Conservation (phyloP, 2,329 filamentous ascomycete genomes). For the Colletotrichum echinochloae region DNA sequence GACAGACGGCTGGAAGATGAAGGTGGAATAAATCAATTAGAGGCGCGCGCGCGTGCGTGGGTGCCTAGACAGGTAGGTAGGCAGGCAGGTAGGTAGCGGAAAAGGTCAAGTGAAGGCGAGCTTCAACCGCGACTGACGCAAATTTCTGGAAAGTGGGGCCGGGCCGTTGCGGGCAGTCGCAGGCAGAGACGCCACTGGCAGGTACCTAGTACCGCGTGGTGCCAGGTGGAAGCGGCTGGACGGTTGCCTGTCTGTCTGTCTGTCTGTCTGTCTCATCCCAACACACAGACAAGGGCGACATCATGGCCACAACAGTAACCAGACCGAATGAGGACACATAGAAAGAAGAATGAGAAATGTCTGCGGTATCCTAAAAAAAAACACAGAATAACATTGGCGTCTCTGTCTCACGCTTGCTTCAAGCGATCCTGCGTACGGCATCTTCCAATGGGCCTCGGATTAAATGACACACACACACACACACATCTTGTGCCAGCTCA, state of each 20-base stretch:
- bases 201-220: background rate
- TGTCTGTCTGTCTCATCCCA: background rate
- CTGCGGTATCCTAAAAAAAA: background rate
- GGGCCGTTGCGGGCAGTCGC: conserved; percentile 3
- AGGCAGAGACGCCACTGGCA: background rate
- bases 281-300: background rate
- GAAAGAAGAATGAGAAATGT: background rate
- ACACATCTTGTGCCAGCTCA: background rate
- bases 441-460: background rate
- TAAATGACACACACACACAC: too few relatives aligned
- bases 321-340: background rate
- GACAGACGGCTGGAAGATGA: background rate
- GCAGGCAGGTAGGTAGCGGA: background rate
- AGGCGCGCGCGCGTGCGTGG: too few relatives aligned
- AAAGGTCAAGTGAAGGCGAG: conserved; percentile 1
- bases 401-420: background rate
- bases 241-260: background rate
- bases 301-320: background rate
- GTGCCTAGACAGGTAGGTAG: too few relatives aligned
- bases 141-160: conserved; percentile 38
- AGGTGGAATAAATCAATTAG: conserved; percentile 3
- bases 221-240: background rate
- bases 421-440: background rate
- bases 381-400: background rate
- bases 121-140: conserved; percentile 39